phyloP scores from a whole-genome alignment of 1,284 basidiomycete genomes.

The Coniferiporia weirii region DNA sequence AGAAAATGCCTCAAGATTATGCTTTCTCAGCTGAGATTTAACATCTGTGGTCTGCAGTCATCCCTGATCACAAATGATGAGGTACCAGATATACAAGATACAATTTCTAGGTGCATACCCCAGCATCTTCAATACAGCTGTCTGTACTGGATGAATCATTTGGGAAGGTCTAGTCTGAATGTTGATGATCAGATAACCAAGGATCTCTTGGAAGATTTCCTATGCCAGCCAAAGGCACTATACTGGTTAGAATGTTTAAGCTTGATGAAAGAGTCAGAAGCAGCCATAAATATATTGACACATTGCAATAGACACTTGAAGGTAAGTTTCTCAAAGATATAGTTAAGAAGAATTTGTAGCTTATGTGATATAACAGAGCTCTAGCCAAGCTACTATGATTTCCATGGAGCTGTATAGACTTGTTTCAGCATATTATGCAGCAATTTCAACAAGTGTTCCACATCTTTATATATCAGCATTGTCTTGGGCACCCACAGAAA shows the following conservation, averaged over 20 bases:
- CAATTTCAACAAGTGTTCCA: neutral
- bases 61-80: slow-evolving; percentile 25
- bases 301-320: neutral
- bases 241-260: slow-evolving; percentile 3
- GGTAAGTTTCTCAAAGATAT: neutral
- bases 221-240: neutral
- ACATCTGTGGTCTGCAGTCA: slow-evolving; percentile 27
- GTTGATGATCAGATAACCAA: neutral
- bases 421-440: neutral
- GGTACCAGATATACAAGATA: slow-evolving; percentile 19
- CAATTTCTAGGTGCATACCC: neutral
- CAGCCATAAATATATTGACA: neutral
- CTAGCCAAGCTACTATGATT: neutral
- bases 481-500: neutral
- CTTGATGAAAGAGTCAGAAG: neutral
- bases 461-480: neutral
- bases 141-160: slow-evolving; percentile 1
- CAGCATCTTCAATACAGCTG: neutral
- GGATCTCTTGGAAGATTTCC: neutral
- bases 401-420: neutral
- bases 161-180: neutral
- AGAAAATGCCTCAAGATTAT: slow-evolving; percentile 26
- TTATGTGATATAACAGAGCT: neutral
- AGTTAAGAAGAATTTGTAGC: neutral
- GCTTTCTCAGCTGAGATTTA: slow-evolving; percentile 30